Evolutionary conservation across 2,329 filamentous ascomycete genomes (phyloP), one percentile per base, ranked within the genome.

Genomic region (Colletotrichum coccodes): DNA sequence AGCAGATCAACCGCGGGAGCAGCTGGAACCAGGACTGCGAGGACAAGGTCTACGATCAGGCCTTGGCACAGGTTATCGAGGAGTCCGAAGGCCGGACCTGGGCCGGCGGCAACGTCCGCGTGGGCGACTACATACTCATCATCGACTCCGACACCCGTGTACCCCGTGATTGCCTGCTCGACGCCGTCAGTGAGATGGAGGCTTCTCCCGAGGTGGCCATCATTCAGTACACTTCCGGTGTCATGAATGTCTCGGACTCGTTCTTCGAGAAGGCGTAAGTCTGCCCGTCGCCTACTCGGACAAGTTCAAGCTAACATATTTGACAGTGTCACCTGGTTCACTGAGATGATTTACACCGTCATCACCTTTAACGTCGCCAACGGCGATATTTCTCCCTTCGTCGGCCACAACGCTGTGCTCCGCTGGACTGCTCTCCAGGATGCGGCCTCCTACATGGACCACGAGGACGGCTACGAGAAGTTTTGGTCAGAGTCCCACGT

Each of bases 401-500:
- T 94, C 70, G 92, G 92, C 0, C 92, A 94, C 82, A 94, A 94
- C 74, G 92, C 92, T 1, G 88, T 94, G 68, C 82, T 94, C 16
- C 86, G 92, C 26, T 94, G 92, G 92, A 47, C 59, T 58, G 79
- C 80, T 23, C 65, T 82, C 18, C 80, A 82, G 64, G 77, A 81
- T 32, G 79, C 79, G 6, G 76, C 76, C 3, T 66, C 72, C 8
- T 73, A 74, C 50, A 56, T 73, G 21, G 78, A 81, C 57, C 86
- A 87, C 40, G 83, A 89, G 62, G 88, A 89, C 60, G 87, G 86
- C 12, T 85, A 89, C 71, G 86, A 89, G 16, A 89, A 90, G 73
- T 93, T 89, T 80, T 94, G 92, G 92, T 93, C 91, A 8, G 92
- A 94, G 76, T 86, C 85, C 5, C 91, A 92, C 73, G 92, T 94